phyloP scores from a whole-genome alignment of 129 eudicot genomes.

The Silybum marianum region DNA sequence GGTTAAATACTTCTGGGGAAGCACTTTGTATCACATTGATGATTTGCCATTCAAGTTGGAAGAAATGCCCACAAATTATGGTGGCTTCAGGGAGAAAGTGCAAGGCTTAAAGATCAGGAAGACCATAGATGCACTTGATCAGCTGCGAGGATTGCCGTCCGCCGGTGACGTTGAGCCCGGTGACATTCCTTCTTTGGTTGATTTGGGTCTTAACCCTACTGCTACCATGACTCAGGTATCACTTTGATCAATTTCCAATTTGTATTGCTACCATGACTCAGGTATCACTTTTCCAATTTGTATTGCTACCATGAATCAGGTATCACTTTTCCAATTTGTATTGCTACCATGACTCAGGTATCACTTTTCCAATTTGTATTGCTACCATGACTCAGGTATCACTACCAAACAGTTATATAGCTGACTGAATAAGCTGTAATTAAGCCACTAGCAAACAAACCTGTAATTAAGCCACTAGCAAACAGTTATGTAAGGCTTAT shows the following conservation, averaged over 20 bases:
- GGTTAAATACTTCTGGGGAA: slow-evolving; percentile 94
- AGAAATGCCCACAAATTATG: slow-evolving; percentile 87
- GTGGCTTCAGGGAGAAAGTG: slow-evolving; percentile 93
- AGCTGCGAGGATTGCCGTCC: slow-evolving; percentile 78
- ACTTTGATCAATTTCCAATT: neutral
- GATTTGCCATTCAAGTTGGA: slow-evolving; percentile 83
- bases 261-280: no score
- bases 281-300: no score
- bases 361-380: no score
- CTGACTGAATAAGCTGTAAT: no score
- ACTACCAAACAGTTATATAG: no score
- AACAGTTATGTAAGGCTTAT: no score
- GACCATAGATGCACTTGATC: slow-evolving; percentile 72
- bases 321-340: no score
- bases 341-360: no score
- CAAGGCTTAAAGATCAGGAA: slow-evolving; percentile 81
- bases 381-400: no score
- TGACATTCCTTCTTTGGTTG: slow-evolving; percentile 84
- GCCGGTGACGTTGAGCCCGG: slow-evolving; percentile 78
- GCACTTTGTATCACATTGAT: slow-evolving; percentile 90
- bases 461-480: neutral
- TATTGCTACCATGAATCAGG: no score
- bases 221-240: slow-evolving; percentile 71
- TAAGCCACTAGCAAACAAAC: no score
- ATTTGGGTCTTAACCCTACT: slow-evolving; percentile 80